Base-by-base conservation (phyloP, 1,284 basidiomycete species). In the Cutaneotrichosporon cyanovorans region DNA sequence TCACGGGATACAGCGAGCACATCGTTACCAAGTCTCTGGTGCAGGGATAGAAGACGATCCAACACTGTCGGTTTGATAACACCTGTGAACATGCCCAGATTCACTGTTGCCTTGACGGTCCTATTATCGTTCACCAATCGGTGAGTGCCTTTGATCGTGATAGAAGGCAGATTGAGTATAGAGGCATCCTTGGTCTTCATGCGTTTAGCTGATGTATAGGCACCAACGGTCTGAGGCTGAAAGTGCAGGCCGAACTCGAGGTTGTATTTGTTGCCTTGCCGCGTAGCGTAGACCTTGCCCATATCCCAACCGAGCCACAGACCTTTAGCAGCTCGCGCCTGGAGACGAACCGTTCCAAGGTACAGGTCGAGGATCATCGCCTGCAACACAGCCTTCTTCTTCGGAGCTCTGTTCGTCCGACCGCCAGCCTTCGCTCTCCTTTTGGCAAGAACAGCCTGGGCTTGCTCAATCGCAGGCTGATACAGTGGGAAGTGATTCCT, bases 231-330 rank as follows among this genome's bases (percentile, higher is more conserved):
- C 42, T 68, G 65, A 2, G 65, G 64, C 0, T 59, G 60, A 9
- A 61, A 42, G 8, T 52, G 48, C 18, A 65, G 43, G 3, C 62
- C 65, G 32, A 68, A 64, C 18, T 50, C 42, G n/a, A 57, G 38
- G 16, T 58, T 39, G 16, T 58, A 46, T 0, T 37, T 45, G 9
- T 42, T 33, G 11, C 49, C 59, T 15, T 56, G 50, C 2, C 54
- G 43, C 3, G 52, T 52, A 5, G 52, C 41, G 41, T 58, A 66
- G n/a, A 68, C 37, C 21, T 56, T 55, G 7, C 63, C 65, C 21
- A 67, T 49, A 31, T 64, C 62, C 68, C 68, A 70, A 2, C 62
- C 52, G 9, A 70, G 43, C 64, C 63, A 68, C 8, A 68, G 53
- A 2, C 57, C 52, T 36, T 62, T 60, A 16, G 68, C 64, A 0